phyloP scores from a whole-genome alignment of 306 rosid species.

The Hippophae gyantsensis region DNA sequence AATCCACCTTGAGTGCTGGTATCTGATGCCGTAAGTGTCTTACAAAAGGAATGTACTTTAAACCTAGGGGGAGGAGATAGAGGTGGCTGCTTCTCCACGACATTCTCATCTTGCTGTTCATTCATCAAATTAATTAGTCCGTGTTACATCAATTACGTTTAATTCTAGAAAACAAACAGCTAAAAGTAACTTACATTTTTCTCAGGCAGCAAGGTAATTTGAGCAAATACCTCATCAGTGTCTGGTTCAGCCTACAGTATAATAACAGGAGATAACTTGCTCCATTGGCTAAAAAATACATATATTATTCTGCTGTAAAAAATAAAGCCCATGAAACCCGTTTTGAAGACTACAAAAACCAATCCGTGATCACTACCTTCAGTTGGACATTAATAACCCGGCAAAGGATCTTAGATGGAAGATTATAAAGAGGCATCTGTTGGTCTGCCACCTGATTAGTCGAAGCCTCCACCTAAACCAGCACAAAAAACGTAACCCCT shows the following conservation, averaged over 20 bases:
- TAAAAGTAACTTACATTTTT: conserved; percentile 32
- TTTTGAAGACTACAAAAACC: neutral
- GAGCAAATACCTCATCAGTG: conserved; percentile 95
- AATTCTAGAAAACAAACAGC: too few relatives aligned
- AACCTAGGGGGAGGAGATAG: conserved; percentile 46
- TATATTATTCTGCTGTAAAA: conserved; percentile 1
- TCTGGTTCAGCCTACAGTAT: conserved; percentile 72
- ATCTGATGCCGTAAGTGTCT: conserved; percentile 80
- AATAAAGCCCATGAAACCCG: neutral
- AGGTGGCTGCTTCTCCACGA: conserved; percentile 46
- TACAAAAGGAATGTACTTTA: conserved; percentile 78
- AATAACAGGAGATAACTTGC: neutral
- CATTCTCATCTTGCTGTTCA: conserved; percentile 63
- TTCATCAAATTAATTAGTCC: too few relatives aligned
- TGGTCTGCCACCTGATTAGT: conserved; percentile 86
- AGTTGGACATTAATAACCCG: conserved; percentile 68
- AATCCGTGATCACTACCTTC: conserved; percentile 37
- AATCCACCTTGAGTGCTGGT: conserved; percentile 96
- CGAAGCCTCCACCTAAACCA: conserved; percentile 83
- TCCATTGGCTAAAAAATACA: neutral
- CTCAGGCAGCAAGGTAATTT: conserved; percentile 66
- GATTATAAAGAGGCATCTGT: conserved; percentile 80
- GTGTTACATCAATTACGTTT: too few relatives aligned
- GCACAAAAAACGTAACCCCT: neutral
- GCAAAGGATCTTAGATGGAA: conserved; percentile 74